phyloP scores from a whole-genome alignment of 805 yeast genomes.

The Wickerhamomyces xylosicus region DNA sequence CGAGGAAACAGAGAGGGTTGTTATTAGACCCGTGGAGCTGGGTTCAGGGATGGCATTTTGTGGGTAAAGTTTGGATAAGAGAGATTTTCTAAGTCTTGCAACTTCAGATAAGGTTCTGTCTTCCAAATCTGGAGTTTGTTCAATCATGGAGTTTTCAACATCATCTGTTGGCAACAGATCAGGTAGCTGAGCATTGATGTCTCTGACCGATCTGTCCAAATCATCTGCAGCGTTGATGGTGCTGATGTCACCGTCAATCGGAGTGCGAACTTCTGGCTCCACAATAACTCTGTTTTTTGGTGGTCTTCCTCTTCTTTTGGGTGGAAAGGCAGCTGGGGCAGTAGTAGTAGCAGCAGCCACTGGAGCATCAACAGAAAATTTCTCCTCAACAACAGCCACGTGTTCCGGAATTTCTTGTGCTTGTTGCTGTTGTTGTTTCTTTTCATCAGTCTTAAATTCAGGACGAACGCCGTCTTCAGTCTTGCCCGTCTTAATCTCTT shows the following conservation, averaged over 20 bases:
- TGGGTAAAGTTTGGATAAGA: too few relatives aligned
- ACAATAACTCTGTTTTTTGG: neutral
- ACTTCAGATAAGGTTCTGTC: too few relatives aligned
- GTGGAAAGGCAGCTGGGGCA: neutral
- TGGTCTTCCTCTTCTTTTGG: slow-evolving; percentile 1
- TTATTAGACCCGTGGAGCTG: neutral
- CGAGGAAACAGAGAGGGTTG: slow-evolving; percentile 16
- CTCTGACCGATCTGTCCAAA: neutral
- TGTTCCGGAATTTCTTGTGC: neutral
- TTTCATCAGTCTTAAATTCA: slow-evolving; percentile 6
- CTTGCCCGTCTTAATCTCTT: slow-evolving; percentile 8
- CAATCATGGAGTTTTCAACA: too few relatives aligned
- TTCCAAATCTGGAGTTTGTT: too few relatives aligned
- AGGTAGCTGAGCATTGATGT: neutral
- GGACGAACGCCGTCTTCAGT: too few relatives aligned
- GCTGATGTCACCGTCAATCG: slow-evolving; percentile 8
- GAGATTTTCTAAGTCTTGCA: too few relatives aligned
- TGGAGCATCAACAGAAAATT: too few relatives aligned
- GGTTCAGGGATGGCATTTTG: neutral
- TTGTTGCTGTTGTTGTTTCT: slow-evolving; percentile 5
- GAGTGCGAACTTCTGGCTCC: neutral
- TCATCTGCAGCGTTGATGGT: slow-evolving; percentile 3
- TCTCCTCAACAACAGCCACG: neutral
- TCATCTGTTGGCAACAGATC: slow-evolving; percentile 3
- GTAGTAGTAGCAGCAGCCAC: neutral